Percentiles rank a stretch among this genome's conserved stretches.
Evolutionary conservation across 805 yeast species (phyloP).

Genomic region (Metschnikowia rubicola): DNA sequence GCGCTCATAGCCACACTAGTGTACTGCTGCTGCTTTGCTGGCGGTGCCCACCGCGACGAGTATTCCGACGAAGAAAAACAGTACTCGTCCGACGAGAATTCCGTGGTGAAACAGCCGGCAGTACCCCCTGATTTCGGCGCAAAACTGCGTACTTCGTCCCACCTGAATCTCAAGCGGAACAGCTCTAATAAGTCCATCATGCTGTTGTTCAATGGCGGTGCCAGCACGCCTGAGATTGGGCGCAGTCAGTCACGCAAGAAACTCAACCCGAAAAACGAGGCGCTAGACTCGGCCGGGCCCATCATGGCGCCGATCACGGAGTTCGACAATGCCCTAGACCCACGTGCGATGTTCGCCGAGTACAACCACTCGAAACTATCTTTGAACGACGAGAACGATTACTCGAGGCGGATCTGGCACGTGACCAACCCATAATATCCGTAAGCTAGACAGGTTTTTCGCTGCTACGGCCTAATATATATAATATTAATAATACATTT

Average conservation of each 20-base stretch:
- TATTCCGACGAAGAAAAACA: conserved; percentile 41
- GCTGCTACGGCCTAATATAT: no score
- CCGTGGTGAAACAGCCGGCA: conserved; percentile 18
- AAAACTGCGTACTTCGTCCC: conserved; percentile 12
- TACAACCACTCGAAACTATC: conserved; percentile 15
- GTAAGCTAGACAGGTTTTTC: no score
- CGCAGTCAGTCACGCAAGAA: conserved; percentile 32
- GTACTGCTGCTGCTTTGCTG: conserved; percentile 35
- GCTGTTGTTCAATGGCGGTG: conserved; percentile 20
- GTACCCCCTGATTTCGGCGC: conserved; percentile 6
- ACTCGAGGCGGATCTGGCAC: conserved; percentile 18
- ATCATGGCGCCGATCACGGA: conserved; percentile 34
- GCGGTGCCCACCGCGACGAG: conserved; percentile 20
- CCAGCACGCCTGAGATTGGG: conserved; percentile 19
- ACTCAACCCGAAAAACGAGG: conserved; percentile 19
- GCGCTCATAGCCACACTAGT: conserved; percentile 42
- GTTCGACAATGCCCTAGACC: conserved; percentile 18
- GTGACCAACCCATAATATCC: conserved; percentile 17
- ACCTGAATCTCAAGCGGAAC: conserved; percentile 26
- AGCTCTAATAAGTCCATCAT: conserved; percentile 35
- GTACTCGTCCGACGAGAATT: conserved; percentile 31
- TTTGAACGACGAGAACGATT: conserved; percentile 19
- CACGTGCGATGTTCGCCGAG: conserved; percentile 14
- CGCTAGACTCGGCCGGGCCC: conserved; percentile 13
- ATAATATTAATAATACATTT: no score